Conservation (phyloP, 1,284 basidiomycete genomes). For the Fomitopsis betulina region DNA sequence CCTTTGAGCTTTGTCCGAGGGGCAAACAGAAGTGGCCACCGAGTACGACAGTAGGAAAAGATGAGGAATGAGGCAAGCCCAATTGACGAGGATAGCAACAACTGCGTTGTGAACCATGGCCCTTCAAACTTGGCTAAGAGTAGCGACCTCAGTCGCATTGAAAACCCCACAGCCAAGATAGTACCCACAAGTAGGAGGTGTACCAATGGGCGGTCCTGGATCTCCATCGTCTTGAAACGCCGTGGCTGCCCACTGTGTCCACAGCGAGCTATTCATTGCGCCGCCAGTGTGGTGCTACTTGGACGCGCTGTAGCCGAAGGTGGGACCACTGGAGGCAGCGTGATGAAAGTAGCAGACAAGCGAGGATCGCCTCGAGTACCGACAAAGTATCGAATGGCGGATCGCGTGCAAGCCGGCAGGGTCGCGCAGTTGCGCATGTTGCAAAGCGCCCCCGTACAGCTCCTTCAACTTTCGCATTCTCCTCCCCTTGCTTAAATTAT, state of each 20-base stretch:
- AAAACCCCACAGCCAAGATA: not conserved
- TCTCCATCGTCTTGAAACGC: not conserved
- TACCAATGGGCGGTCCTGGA: not conserved
- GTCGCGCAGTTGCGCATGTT: not conserved
- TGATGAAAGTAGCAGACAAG: not conserved
- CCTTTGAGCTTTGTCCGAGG: constrained; percentile 94
- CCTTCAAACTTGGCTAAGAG: constrained; percentile 63
- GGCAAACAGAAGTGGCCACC: constrained; percentile 89
- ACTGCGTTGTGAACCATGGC: constrained; percentile 92
- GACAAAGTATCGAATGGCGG: not conserved
- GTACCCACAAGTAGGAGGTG: not conserved
- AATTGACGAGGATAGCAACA: constrained; percentile 74
- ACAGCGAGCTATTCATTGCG: not conserved
- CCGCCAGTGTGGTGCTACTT: not conserved
- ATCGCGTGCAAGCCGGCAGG: not conserved
- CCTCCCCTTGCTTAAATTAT: not conserved
- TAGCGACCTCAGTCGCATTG: not conserved
- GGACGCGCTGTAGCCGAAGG: not conserved
- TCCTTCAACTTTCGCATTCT: not conserved
- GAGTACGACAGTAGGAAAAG: constrained; percentile 84
- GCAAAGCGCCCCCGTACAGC: not conserved
- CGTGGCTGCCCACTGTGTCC: not conserved
- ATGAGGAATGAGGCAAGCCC: constrained; percentile 80
- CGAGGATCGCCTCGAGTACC: not conserved
- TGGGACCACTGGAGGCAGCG: not conserved